Percentiles rank a stretch among this genome's conserved stretches.
Evolutionary conservation across 306 rosid species (phyloP).

Genomic region (Dicorynia guianensis): DNA sequence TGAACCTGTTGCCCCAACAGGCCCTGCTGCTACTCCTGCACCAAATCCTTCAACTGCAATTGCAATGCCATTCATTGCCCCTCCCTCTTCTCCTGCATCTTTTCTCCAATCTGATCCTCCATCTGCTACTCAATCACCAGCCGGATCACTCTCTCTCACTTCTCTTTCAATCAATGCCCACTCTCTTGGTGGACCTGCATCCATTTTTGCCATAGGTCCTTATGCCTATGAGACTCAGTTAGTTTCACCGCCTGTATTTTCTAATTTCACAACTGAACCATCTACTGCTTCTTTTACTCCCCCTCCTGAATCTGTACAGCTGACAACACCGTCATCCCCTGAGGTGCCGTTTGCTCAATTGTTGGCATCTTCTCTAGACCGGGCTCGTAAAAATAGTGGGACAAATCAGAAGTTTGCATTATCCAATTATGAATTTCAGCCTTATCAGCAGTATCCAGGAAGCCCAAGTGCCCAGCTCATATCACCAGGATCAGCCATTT

Average conservation of each 20-base stretch:
- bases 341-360: conserved; percentile 99
- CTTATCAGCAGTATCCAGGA: conserved; percentile 89
- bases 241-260: conserved; percentile 96
- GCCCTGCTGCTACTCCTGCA: conserved; percentile 56
- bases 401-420: conserved; percentile 74
- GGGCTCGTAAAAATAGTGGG: conserved; percentile 63
- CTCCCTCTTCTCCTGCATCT: conserved; percentile 98
- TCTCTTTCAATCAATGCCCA: conserved; percentile 77
- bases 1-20: conserved; percentile 67
- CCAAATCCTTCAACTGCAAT: conserved; percentile 67
- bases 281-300: conserved; percentile 95
- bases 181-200: conserved; percentile 77
- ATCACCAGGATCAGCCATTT: conserved; percentile 94
- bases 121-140: conserved; percentile 84
- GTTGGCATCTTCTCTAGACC: conserved; percentile 80
- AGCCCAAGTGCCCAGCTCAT: conserved; percentile 89
- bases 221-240: conserved; percentile 95
- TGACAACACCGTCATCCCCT: conserved; percentile 97
- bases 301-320: conserved; percentile 90
- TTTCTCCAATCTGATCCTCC: conserved; percentile 92
- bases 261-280: conserved; percentile 92
- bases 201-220: conserved; percentile 89
- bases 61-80: conserved; percentile 85
- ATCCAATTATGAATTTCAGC: conserved; percentile 78
- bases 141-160: conserved; percentile 75